Base-by-base conservation (phyloP, 2,329 filamentous ascomycete species). In the Emericellopsis atlantica region DNA sequence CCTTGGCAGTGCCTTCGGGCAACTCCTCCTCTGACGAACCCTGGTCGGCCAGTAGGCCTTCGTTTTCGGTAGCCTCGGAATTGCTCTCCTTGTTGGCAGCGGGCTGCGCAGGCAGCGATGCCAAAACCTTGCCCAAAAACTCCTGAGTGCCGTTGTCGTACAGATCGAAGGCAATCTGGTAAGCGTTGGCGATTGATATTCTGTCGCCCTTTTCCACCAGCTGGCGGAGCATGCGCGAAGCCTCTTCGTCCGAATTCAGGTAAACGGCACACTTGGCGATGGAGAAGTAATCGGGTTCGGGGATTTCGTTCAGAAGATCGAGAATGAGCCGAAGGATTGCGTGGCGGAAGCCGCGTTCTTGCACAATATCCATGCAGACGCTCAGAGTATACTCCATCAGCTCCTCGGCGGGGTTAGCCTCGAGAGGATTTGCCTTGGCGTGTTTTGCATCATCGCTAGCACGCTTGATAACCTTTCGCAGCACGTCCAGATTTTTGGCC, bases 81-180 rank as follows among this genome's bases (percentile, higher is more conserved):
- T 71, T 66, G 32, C 56, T 47, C 44, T 65, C 61, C 12, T 61
- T 46, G 40, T 41, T 32, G 6, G 34, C 18, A 9, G 32, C 33
- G 41, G 72, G 65, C 10, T 64, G 61, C 15, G 73, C 69, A 0
- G 88, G 85, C 26, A 96, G 68, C 36, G 85, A 79, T 44, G 84
- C 78, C 54, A 90, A 81, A 36, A 98, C 85, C 63, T 92, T 95
- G 49, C 81, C 80, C 21, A 98, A 64, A 53, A 98, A 98, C 57
- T 96, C 92, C 54, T 98, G 92, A 0, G 92, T 96, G 50, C 92
- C 92, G 55, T 98, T 98, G 64, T 98, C 92, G 61, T 95, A 96
- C 6, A 98, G 72, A 54, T 98, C 92, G 54, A 98, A 98, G 2
- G 90, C 92, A 43, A 98, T 94, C 59, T 98, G 92, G 60, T 96